A percentile compares a stretch with the other conserved stretches of the same genome.
Conservation (phyloP, 2,329 filamentous ascomycete species). For the Diaporthe amygdali region DNA sequence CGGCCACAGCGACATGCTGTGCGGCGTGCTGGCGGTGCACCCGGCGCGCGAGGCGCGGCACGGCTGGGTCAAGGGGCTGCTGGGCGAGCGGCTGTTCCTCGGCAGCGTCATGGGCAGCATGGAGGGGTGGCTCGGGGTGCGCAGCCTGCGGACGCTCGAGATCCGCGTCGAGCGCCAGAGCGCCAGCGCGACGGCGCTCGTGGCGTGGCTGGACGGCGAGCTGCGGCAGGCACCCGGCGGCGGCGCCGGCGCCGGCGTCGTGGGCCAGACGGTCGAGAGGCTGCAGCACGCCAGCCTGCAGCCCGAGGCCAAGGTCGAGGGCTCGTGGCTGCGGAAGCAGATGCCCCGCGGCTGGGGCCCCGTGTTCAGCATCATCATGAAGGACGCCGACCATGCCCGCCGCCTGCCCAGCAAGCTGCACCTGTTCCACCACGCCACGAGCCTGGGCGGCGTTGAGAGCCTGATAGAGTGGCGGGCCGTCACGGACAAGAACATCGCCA, state of each 20-base stretch:
- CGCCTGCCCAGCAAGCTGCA: slow-evolving; percentile 76
- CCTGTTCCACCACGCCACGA: slow-evolving; percentile 94
- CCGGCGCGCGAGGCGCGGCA: slow-evolving; percentile 44
- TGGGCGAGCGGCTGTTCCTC: slow-evolving; percentile 74
- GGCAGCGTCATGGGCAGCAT: slow-evolving; percentile 87
- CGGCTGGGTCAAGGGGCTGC: slow-evolving; percentile 66
- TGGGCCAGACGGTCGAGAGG: slow-evolving; percentile 61
- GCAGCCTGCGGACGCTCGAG: slow-evolving; percentile 85
- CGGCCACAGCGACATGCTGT: slow-evolving; percentile 92
- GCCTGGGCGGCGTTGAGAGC: slow-evolving; percentile 91
- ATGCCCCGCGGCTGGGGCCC: slow-evolving; percentile 93
- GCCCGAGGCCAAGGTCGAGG: slow-evolving; percentile 59
- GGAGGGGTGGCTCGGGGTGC: slow-evolving; percentile 90
- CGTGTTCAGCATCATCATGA: slow-evolving; percentile 79
- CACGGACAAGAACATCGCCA: slow-evolving; percentile 77
- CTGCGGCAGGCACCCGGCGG: slow-evolving; percentile 39
- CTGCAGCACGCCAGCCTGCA: slow-evolving; percentile 85
- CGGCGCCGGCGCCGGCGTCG: slow-evolving; percentile 36
- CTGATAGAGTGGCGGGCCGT: slow-evolving; percentile 96
- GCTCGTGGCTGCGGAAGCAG: slow-evolving; percentile 79
- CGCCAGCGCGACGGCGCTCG: slow-evolving; percentile 70
- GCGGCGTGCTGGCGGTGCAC: slow-evolving; percentile 77
- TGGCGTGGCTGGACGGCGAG: slow-evolving; percentile 70
- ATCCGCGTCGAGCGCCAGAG: slow-evolving; percentile 81
- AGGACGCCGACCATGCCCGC: slow-evolving; percentile 64